A percentile compares a stretch with the other conserved stretches of the same genome.
Evolutionary conservation across 208 protist species (phyloP).

Genomic region (Leishmania tarentolae): DNA sequence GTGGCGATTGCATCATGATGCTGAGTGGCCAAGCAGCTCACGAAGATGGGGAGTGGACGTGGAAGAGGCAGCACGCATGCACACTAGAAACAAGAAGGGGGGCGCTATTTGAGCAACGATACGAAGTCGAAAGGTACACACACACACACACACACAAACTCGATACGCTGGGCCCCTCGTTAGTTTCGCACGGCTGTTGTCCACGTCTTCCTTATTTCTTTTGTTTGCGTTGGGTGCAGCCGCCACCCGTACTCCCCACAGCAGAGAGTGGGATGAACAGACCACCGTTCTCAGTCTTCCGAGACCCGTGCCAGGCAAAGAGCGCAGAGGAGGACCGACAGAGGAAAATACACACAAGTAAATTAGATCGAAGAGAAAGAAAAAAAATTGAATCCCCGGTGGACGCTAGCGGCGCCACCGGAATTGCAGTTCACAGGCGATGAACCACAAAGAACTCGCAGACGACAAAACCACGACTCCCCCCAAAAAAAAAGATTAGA

Average conservation of each 20-base stretch:
- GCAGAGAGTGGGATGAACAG: not conserved
- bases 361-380: not conserved
- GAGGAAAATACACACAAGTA: not conserved
- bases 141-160: not conserved
- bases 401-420: not conserved
- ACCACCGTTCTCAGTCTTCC: not conserved
- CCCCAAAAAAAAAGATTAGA: not conserved
- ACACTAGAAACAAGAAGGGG: not conserved
- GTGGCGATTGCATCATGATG: conserved; percentile 43
- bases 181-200: not conserved
- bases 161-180: not conserved
- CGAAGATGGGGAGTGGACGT: too few species aligned
- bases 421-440: not conserved
- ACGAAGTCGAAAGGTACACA: not conserved
- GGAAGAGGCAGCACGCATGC: not conserved
- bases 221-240: not conserved
- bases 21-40: not conserved
- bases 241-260: not conserved
- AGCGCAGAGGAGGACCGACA: not conserved
- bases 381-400: not conserved
- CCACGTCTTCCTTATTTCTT: not conserved
- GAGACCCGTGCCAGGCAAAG: not conserved
- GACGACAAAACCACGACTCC: not conserved
- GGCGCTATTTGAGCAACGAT: not conserved
- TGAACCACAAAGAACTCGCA: not conserved